Base-by-base conservation (phyloP, 176 grass and related monocot genomes). In the Phoenix roebelenii region DNA sequence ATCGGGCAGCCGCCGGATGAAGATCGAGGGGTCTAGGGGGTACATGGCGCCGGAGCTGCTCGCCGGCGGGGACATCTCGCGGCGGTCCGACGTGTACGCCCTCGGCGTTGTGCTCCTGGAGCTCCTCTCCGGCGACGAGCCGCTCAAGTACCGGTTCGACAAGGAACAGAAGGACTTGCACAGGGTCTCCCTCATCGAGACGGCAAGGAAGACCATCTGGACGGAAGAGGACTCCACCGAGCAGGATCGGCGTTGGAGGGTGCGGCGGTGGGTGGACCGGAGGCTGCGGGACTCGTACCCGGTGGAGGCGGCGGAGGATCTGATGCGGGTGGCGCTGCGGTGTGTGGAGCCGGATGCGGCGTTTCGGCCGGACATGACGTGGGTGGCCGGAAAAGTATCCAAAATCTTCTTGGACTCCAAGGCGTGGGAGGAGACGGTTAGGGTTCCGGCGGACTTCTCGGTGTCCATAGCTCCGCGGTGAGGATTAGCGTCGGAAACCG, bases 251-350 rank as follows among this genome's bases (percentile, higher is more conserved):
- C 74, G 59, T 1, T 77, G 68, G 35, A 84, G 75, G 22, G 85
- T 97, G 77, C 76, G 92, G 54, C 66, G 65, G 51, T 97, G 92
- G 92, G 84, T 91, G 23, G 92, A 97, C 71, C 59, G 69, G 7
- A 74, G 92, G 59, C 81, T 97, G 10, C 71, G 30, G 71, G 92
- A 97, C 68, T 91, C 84, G 29, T 97, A 80, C 76, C 80, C 80
- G 1, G 56, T 83, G 0, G 80, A 91, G 0, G 57, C 64, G 0
- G 87, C 80, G 0, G 78, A 88, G 74, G 50, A 60, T 54, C 74
- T 97, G 15, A 80, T 89, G 0, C 20, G 54, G 24, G 68, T 91
- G 61, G 83, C 92, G 49, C 79, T 97, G 18, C 74, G 30, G 16
- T 97, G 92, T 65, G 72, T 91, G 9, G 66, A 69, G 39, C 58